Base-by-base conservation (phyloP, 768 basidiomycete genomes). In the Coprinellus micaceus region DNA sequence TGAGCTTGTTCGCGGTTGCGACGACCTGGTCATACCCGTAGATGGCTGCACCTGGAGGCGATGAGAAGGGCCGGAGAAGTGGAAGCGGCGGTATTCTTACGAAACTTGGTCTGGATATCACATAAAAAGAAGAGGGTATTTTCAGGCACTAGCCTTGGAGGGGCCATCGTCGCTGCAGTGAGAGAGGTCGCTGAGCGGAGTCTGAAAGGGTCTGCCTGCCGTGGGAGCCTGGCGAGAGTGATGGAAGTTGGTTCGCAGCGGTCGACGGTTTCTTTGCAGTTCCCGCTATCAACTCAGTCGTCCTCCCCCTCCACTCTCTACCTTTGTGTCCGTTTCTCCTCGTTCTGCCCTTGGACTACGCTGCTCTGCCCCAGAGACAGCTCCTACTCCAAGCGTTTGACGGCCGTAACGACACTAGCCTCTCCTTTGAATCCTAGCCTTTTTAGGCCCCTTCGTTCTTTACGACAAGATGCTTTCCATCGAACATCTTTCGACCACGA, bases 81-180 rank as follows among this genome's bases (percentile, higher is more conserved):
- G 51, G 57, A 51, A 21, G 30, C 12, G 21, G 21, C 13, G 33
- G n/a, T n/a, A 33, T 33, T 60, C 83, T 59, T 61, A 91, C 91
- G 73, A 71, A 93, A 88, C 60, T 82, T 80, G 7, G 80, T 75
- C 71, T 95, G 94, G 2, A 95, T 71, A 68, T 96, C 94, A 67
- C 94, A 97, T 25, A 92, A 73, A 56, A 95, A 81, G 75, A 96
- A 83, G 47, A 88, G 39, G 67, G 85, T 71, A 61, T 70, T 63
- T 69, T 71, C 36, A 67, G 73, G 62, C 54, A 65, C 70, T 49
- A 71, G 66, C 26, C 59, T 57, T n/a, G 64, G 52, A 45, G 50
- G 17, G 29, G 63, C 63, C 67, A 71, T 69, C 60, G 53, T 52
- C 39, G 52, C 43, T 43, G 40, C 28, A 40, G 7, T 6, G 33